phyloP scores from a whole-genome alignment of 345 rosid genomes.

The Conringia planisiliqua region DNA sequence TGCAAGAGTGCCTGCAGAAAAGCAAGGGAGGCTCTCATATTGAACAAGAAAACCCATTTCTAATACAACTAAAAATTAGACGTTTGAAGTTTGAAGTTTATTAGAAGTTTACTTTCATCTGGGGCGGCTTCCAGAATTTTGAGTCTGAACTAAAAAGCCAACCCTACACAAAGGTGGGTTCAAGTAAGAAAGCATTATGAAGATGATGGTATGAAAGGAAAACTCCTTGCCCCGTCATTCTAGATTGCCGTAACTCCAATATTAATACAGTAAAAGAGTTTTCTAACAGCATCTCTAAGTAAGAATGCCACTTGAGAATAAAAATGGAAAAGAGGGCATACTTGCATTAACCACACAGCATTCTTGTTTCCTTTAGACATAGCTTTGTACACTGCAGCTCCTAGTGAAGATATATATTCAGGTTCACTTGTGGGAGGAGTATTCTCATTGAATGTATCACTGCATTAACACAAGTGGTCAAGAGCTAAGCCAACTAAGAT shows the following conservation, averaged over 20 bases:
- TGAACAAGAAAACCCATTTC: background rate
- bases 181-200: slow-evolving; percentile 15
- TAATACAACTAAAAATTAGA: no score
- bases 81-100: no score
- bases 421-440: slow-evolving; percentile 84
- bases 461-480: slow-evolving; percentile 33
- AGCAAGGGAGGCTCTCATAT: background rate
- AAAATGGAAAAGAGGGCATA: slow-evolving; percentile 33
- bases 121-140: slow-evolving; percentile 82
- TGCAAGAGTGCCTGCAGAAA: slow-evolving; percentile 83
- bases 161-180: slow-evolving; percentile 53
- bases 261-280: background rate
- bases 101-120: slow-evolving; percentile 63
- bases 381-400: slow-evolving; percentile 88
- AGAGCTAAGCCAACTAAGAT: background rate
- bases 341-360: slow-evolving; percentile 99
- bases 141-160: slow-evolving; percentile 92
- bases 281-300: background rate
- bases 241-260: background rate
- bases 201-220: background rate
- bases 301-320: background rate
- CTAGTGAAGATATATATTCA: slow-evolving; percentile 69
- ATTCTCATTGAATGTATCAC: slow-evolving; percentile 96
- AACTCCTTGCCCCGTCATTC: background rate
- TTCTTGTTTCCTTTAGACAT: slow-evolving; percentile 82